Evolutionary conservation across 176 grass and related monocot species (phyloP), one percentile per base, ranked within the genome.

Genomic region (Thalia dealbata): DNA sequence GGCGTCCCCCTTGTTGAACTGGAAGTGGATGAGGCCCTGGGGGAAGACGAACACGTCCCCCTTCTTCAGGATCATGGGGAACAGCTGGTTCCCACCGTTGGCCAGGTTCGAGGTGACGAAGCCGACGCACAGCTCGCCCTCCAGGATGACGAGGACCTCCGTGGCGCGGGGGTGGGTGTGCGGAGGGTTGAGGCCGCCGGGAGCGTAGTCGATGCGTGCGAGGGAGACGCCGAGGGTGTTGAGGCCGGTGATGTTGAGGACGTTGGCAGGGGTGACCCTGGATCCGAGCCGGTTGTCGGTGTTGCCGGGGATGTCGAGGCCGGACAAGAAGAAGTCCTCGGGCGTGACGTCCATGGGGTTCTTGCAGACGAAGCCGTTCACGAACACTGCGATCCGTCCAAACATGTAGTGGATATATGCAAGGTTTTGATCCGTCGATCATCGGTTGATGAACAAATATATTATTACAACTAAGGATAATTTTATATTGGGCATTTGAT

Each of bases 321-420:
- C 77, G 0, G 0, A 0, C 21, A 73, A 59, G 78, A 81, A 88
- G 91, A 96, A 91, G 71, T 91, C 88, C 19, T 84, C 76, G 8
- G 91, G 62, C 5, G 28, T 88, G 30, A 81, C 88, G 11, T 83
- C 16, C 45, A 88, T 91, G 4, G 82, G 72, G 75, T 91, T 71
- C 85, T 80, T 88, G 83, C 91, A 96, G 44, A 96, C 88, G 51
- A 96, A 81, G 44, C 88, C 91, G n/a, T 96, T 91, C 32, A 96
- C 88, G 19, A 84, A 45, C 64, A 91, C 91, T 88, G 54, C 19
- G 32, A 38, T 38, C 32, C 3, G 4, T n/a, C n/a, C n/a, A n/a
- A n/a, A n/a, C n/a, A n/a, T n/a, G n/a, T n/a, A n/a, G n/a, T n/a
- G n/a, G n/a, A n/a, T n/a, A n/a, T n/a, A n/a, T n/a, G n/a, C n/a